Evolutionary conservation across 768 basidiomycete genomes (phyloP), one percentile per base, ranked within the genome.

Genomic region (Roridomyces roridus): DNA sequence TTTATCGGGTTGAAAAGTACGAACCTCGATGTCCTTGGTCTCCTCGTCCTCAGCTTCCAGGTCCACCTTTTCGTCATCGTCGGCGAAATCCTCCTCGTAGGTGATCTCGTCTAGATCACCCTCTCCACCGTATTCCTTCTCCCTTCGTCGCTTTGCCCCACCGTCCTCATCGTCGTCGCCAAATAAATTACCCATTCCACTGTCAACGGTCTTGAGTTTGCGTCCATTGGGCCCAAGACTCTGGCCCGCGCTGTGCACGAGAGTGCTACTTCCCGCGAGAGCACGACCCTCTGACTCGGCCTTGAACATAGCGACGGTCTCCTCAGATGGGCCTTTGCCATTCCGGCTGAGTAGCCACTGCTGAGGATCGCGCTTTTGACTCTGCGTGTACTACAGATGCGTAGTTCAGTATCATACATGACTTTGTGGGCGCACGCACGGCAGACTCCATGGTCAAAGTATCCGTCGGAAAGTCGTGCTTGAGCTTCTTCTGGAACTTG

Each of bases 401-500:
- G n/a, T 29, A 46, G 21, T 54, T 66, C 35, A 67, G 65, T 59
- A 65, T 65, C 43, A 24, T 34, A 41, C 20, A 46, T 20, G 43
- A 35, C 41, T 35, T 24, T 58, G 57, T 44, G 39, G 65, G 44
- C 7, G 37, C 45, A 40, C 56, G 70, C 77, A 74, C 82, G 85
- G 91, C 72, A 81, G 76, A 66, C 78, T 85, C 81, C 82, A 92
- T 65, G 77, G 88, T 74, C 78, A 86, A 74, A 77, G 89, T 72
- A 80, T 79, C 78, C 36, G 83, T 83, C 40, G 87, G 88, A 15
- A 91, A 75, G 66, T 85, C 81, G 65, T 92, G 86, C 65, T 86
- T 88, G 39, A 90, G 81, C 63, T 86, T 87, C 79, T 92, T 93
- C 74, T 91, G 91, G 69, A 94, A 94, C 72, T 92, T 93, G 80